Conservation (phyloP, 2,329 filamentous ascomycete genomes). For the Curvularia eragrostidis region DNA sequence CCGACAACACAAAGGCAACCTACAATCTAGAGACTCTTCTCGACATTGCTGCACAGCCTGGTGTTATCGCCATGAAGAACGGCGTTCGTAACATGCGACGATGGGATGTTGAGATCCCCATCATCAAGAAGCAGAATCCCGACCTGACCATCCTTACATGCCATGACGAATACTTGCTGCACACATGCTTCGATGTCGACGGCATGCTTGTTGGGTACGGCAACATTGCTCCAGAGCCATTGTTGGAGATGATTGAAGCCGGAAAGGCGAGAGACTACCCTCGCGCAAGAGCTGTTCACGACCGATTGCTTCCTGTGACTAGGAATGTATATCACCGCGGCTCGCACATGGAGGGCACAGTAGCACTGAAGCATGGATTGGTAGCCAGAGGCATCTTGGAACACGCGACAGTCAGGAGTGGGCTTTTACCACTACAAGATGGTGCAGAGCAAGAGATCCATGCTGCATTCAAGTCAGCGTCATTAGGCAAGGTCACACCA, state of each 20-base stretch:
- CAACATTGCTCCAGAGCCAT: conserved; percentile 59
- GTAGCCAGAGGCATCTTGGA: conserved; percentile 59
- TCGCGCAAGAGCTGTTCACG: conserved; percentile 58
- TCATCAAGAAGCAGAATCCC: conserved; percentile 58
- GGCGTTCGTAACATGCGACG: conserved; percentile 64
- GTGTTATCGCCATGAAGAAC: conserved; percentile 64
- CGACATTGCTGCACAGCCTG: conserved; percentile 60
- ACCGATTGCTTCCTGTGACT: conserved; percentile 59
- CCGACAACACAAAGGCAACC: conserved; percentile 61
- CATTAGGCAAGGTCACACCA: conserved; percentile 44
- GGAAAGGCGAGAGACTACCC: conserved; percentile 60
- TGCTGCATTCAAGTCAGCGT: conserved; percentile 47
- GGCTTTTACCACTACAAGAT: conserved; percentile 54
- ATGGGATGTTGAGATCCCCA: conserved; percentile 63
- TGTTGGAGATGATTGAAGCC: conserved; percentile 59
- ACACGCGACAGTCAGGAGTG: conserved; percentile 60
- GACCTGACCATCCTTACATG: conserved; percentile 60
- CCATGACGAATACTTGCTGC: conserved; percentile 61
- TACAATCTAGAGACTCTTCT: conserved; percentile 61
- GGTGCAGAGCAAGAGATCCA: conserved; percentile 56
- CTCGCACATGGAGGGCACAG: conserved; percentile 63
- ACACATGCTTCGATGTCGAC: conserved; percentile 61
- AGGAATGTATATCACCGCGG: conserved; percentile 63
- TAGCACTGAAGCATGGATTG: conserved; percentile 59
- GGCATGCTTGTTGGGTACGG: conserved; percentile 63